Percentiles rank a stretch among this genome's conserved stretches.
These are phyloP conservation scores for Xylaria sp. DNA, from an alignment of 2,329 filamentous ascomycete species.

Conservation along the genomic window DNA sequence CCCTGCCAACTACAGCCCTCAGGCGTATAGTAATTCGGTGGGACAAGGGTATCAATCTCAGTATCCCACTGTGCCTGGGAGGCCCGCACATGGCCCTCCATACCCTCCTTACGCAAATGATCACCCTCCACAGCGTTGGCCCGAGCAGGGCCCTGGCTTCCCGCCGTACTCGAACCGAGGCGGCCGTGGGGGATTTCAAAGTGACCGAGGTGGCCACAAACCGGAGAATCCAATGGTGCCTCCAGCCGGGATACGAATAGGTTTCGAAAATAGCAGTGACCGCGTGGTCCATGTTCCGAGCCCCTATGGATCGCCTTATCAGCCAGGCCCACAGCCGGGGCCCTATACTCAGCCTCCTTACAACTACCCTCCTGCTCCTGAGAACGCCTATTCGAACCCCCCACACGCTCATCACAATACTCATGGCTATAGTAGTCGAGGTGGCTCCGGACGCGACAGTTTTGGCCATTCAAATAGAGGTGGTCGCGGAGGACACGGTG, in stretches of 20 bases:
- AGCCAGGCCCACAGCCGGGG: conserved; percentile 54
- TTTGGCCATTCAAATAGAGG: conserved; percentile 48
- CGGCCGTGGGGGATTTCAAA: conserved; percentile 57
- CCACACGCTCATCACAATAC: conserved; percentile 51
- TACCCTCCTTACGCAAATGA: conserved; percentile 56
- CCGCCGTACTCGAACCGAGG: conserved; percentile 50
- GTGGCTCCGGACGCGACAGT: conserved; percentile 37
- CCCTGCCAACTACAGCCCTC: conserved; percentile 49
- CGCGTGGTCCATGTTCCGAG: conserved; percentile 50
- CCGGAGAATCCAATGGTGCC: conserved; percentile 47
- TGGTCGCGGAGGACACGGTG: conserved; percentile 54
- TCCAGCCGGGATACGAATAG: conserved; percentile 49
- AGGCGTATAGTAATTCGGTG: conserved; percentile 59
- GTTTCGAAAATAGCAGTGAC: conserved; percentile 45
- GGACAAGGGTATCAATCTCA: conserved; percentile 55
- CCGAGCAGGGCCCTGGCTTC: conserved; percentile 49
- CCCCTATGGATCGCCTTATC: conserved; percentile 55
- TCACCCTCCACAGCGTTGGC: conserved; percentile 57
- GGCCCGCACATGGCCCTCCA: conserved; percentile 53
- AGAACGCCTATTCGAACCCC: conserved; percentile 51
- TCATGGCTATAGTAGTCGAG: conserved; percentile 30
- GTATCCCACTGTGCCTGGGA: conserved; percentile 45
- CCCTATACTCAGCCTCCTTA: conserved; percentile 48
- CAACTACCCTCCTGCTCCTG: conserved; percentile 55
- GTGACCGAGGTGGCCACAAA: conserved; percentile 57